Percentiles rank a stretch among this genome's conserved stretches.
Evolutionary conservation across 768 basidiomycete species (phyloP).

Genomic region (Myochromella boudieri): DNA sequence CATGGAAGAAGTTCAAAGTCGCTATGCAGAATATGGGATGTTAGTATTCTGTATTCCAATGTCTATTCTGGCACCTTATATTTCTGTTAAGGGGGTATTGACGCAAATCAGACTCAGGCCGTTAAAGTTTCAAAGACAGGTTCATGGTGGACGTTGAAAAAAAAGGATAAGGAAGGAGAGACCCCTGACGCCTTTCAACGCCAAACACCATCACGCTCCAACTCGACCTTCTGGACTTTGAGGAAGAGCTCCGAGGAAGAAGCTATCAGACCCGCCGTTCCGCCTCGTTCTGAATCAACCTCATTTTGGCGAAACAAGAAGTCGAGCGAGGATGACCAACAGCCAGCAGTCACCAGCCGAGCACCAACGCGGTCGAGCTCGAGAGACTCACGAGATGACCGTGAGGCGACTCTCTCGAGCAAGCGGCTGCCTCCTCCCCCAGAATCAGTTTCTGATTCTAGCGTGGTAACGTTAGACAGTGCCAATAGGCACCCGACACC

Average conservation of each 20-base stretch:
- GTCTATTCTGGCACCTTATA: neutral
- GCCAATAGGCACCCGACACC: conserved; percentile 12
- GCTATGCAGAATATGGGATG: conserved; percentile 84
- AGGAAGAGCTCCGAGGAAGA: conserved; percentile 10
- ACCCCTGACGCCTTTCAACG: conserved; percentile 7
- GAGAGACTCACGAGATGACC: conserved; percentile 23
- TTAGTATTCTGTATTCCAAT: conserved; percentile 36
- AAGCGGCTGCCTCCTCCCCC: conserved; percentile 27
- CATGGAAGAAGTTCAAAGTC: conserved; percentile 79
- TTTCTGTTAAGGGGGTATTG: conserved; percentile 60
- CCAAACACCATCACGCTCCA: conserved; percentile 14
- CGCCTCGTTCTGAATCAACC: conserved; percentile 12
- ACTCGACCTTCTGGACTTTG: conserved; percentile 3
- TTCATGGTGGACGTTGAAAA: conserved; percentile 23
- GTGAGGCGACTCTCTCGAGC: conserved; percentile 15
- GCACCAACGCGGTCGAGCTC: conserved; percentile 16
- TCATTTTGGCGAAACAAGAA: too few species aligned
- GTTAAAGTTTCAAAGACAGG: conserved; percentile 25
- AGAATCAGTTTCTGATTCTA: conserved; percentile 25
- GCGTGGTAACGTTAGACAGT: conserved; percentile 9
- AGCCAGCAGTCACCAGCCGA: conserved; percentile 9
- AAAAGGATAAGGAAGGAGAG: conserved; percentile 35
- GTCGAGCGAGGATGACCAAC: conserved; percentile 4
- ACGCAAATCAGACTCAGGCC: conserved; percentile 54
- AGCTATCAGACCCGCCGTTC: conserved; percentile 9